Base-by-base conservation (phyloP, 148 eudicot genomes). In the Agrostemma githago region DNA sequence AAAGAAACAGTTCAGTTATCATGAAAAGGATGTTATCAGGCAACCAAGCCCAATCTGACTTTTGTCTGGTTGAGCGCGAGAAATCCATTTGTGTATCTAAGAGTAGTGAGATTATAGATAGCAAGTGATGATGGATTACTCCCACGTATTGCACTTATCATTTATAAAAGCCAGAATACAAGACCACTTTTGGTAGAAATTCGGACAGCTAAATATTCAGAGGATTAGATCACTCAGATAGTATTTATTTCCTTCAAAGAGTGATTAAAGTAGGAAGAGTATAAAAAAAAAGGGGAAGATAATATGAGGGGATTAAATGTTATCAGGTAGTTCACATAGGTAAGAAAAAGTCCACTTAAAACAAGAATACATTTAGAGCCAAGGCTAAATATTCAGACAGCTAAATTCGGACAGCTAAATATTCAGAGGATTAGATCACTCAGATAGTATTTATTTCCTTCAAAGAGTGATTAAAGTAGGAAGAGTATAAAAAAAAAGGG, bases 1-100 rank as follows among this genome's bases (percentile, higher is more conserved):
- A 15, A 8, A 75, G 5, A 58, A 42, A 62, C 16, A 73, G 26
- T 8, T 75, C 19, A 62, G 72, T 67, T 26, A 75, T 75, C 5
- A 67, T 4, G 4, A 42, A 21, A 14, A 75, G 66, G 1, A 68
- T 0, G 3, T 59, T 21, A 3, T 21, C 66, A 1, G 72, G 66
- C 57, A 75, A 26, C 21, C 57, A 15, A 68, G 66, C 58, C 78
- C 66, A 75, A 43, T 75, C 40, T 2, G 53, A 16, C 56, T 40
- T 17, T 19, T 40, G 19, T 56, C 21, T 40, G 16, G 48, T 54
- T 5, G 64, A 66, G n/a, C n/a, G 68, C 11, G 63, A 66, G 44
- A 12, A 56, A 38, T 14, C 66, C 78, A 75, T 68, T 21, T 66
- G 42, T 8, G 46, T 43, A 53, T 40, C 44, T 26, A 70, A 9